phyloP scores from a whole-genome alignment of 1,139 yeast species.

The Zygoascus meyerae region DNA sequence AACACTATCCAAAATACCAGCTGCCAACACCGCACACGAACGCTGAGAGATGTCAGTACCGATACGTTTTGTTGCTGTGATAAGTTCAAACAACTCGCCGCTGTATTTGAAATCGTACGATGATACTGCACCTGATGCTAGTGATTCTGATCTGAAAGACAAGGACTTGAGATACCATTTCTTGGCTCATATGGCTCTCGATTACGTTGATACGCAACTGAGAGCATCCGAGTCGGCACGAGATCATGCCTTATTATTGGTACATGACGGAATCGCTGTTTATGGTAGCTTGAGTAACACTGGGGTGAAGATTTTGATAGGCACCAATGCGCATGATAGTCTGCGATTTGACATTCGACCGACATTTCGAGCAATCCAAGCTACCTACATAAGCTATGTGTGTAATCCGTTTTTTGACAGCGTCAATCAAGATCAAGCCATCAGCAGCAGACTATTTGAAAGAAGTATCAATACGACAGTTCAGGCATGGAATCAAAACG shows the following conservation, averaged over 20 bases:
- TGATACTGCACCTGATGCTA: background rate
- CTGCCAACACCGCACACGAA: background rate
- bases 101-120: conserved; percentile 26
- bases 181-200: conserved; percentile 40
- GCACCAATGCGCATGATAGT: conserved; percentile 31
- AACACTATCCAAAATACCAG: no score
- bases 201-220: conserved; percentile 32
- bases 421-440: conserved; percentile 21
- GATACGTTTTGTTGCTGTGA: conserved; percentile 29
- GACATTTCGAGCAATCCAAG: conserved; percentile 32
- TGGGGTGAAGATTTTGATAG: conserved; percentile 36
- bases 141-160: conserved; percentile 10
- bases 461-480: conserved; percentile 24
- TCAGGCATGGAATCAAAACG: conserved; percentile 20
- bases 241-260: conserved; percentile 34
- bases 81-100: conserved; percentile 31
- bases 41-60: conserved; percentile 21
- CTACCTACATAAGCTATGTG: conserved; percentile 33
- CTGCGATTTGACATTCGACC: conserved; percentile 24
- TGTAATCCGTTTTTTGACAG: conserved; percentile 37
- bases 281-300: conserved; percentile 39
- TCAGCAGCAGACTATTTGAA: conserved; percentile 28
- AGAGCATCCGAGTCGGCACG: conserved; percentile 24
- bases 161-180: conserved; percentile 32
- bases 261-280: conserved; percentile 40